phyloP scores from a whole-genome alignment of 495 filamentous ascomycete genomes.

The Aspergillus coremiiformis region DNA sequence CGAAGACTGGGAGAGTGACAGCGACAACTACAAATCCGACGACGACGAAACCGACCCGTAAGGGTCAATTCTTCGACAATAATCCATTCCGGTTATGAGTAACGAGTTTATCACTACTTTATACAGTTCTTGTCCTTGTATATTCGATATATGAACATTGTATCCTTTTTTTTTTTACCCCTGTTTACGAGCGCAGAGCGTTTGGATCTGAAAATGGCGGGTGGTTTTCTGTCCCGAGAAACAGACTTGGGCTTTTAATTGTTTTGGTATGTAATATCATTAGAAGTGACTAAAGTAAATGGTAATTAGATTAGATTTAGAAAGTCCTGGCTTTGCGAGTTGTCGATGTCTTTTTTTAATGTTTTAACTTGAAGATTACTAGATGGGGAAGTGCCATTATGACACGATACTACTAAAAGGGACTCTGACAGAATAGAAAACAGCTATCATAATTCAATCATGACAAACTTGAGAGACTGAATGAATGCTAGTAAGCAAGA shows the following conservation, averaged over 20 bases:
- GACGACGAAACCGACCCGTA: constrained; percentile 30
- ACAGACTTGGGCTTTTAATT: neutral
- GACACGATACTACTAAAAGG: too few relatives aligned
- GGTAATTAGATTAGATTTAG: neutral
- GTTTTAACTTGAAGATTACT: neutral
- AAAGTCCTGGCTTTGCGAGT: neutral
- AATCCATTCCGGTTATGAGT: neutral
- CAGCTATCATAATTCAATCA: too few relatives aligned
- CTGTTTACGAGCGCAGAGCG: neutral
- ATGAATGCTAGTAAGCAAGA: too few relatives aligned
- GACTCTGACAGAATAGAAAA: too few relatives aligned
- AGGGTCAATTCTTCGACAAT: neutral
- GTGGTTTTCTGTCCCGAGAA: neutral
- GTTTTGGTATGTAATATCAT: neutral
- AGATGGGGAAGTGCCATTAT: too few relatives aligned
- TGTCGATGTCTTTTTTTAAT: too few relatives aligned
- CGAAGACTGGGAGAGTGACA: constrained; percentile 52
- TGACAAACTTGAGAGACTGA: too few relatives aligned
- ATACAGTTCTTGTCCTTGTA: neutral
- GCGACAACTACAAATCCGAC: constrained; percentile 43
- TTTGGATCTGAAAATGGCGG: neutral
- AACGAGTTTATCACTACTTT: neutral
- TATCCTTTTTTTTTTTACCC: neutral
- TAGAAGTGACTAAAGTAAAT: neutral
- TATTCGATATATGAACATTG: neutral